phyloP scores from a whole-genome alignment of 345 rosid species.

The thale cress (Arabidopsis thaliana) region DNA sequence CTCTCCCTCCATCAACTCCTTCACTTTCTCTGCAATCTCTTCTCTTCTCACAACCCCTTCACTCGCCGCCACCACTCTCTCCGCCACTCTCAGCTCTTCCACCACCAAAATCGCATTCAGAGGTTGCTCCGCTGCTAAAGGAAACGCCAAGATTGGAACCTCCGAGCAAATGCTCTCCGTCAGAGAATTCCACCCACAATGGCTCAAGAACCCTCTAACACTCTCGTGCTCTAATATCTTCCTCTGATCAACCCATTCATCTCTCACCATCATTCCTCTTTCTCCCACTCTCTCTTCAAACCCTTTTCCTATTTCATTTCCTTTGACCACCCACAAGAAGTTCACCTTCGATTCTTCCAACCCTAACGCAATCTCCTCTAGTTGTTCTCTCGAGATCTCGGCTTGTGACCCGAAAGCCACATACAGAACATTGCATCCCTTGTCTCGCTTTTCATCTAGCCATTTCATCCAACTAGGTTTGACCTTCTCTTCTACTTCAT shows the following conservation, averaged over 20 bases:
- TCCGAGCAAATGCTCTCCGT: conserved; percentile 17
- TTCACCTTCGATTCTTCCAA: conserved; percentile 14
- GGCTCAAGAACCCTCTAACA: conserved; percentile 16
- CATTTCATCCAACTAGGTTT: conserved; percentile 20
- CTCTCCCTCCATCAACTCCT: conserved; percentile 26
- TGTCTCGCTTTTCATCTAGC: conserved; percentile 1
- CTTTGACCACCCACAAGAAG: conserved; percentile 19
- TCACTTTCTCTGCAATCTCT: conserved; percentile 1
- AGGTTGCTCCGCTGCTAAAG: conserved; percentile 12
- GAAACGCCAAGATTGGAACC: conserved; percentile 20
- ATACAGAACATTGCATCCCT: background rate
- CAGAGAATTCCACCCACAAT: conserved; percentile 17
- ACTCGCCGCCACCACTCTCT: background rate
- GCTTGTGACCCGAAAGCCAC: conserved; percentile 15
- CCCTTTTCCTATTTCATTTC: background rate
- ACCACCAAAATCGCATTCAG: conserved; percentile 21
- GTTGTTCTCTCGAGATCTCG: conserved; percentile 15
- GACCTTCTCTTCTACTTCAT: background rate
- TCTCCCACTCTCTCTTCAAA: conserved; percentile 23
- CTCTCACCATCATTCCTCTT: conserved; percentile 6
- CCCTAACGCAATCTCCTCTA: conserved; percentile 23
- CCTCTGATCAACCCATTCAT: conserved; percentile 23
- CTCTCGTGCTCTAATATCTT: conserved; percentile 17
- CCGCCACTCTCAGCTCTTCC: conserved; percentile 15
- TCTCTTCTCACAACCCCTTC: conserved; percentile 7